Evolutionary conservation across 2,329 filamentous ascomycete species (phyloP).

Genomic region (Orbilia brochopaga): DNA sequence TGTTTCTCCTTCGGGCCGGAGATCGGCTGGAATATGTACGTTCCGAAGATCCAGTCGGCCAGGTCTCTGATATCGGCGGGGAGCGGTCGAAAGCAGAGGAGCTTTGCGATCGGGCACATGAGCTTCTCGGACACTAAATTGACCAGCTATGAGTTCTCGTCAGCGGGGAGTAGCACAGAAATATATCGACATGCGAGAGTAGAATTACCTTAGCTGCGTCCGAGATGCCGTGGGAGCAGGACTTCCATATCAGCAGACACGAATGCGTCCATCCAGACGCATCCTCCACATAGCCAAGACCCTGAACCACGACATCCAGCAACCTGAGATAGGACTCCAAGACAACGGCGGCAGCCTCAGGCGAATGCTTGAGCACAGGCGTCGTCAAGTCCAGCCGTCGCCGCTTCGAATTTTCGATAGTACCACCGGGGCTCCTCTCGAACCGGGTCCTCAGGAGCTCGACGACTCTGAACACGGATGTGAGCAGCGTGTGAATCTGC

Average conservation of each 20-base stretch:
- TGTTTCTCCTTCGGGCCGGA: slow-evolving; percentile 33
- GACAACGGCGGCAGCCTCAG: slow-evolving; percentile 17
- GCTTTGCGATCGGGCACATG: slow-evolving; percentile 21
- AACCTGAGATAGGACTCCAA: slow-evolving; percentile 33
- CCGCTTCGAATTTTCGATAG: slow-evolving; percentile 24
- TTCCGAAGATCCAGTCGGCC: slow-evolving; percentile 24
- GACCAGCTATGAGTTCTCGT: slow-evolving; percentile 10
- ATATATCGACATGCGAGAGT: not conserved
- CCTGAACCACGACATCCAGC: slow-evolving; percentile 23
- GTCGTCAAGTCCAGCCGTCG: slow-evolving; percentile 29
- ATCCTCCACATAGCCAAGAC: slow-evolving; percentile 8
- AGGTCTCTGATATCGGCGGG: slow-evolving; percentile 18
- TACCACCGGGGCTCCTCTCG: slow-evolving; percentile 10
- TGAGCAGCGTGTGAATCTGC: slow-evolving; percentile 21
- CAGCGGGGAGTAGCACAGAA: not conserved
- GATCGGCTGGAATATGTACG: slow-evolving; percentile 33
- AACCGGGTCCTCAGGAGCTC: slow-evolving; percentile 16
- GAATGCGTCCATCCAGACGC: slow-evolving; percentile 23
- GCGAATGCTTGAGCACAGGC: slow-evolving; percentile 34
- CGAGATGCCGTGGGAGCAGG: slow-evolving; percentile 32
- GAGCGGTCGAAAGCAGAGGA: slow-evolving; percentile 29
- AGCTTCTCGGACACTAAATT: slow-evolving; percentile 29
- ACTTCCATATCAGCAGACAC: slow-evolving; percentile 44
- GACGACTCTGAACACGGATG: slow-evolving; percentile 25
- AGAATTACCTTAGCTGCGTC: slow-evolving; percentile 19